Base-by-base conservation (phyloP, 495 filamentous ascomycete species). In the Evansstolkia leycettana region DNA sequence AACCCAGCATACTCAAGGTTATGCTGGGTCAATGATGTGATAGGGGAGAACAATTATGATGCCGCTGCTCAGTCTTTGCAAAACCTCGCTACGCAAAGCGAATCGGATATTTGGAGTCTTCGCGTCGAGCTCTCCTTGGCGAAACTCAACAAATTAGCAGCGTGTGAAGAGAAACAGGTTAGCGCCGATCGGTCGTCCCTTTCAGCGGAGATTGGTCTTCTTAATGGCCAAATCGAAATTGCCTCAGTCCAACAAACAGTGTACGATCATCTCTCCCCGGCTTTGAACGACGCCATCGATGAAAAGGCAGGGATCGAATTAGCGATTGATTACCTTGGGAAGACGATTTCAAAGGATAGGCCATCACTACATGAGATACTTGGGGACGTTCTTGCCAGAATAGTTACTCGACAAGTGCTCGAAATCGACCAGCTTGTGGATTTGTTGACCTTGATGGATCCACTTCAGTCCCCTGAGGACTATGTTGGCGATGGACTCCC, bases 1-100 rank as follows among this genome's bases (percentile, higher is more conserved):
- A 69, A 73, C 46, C 67, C 68, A 2, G 58, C 71, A 40, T 71
- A 76, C 13, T 71, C 73, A 35, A 81, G 81, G 46, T 54, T 89
- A 15, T 63, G 73, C 14, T 92, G 84, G 84, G 84, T 92, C 55
- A 82, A 89, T 51, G 83, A 89, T 34, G 68, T 88, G 7, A 55
- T 67, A 27, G 54, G 65, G 14, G 72, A 80, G 48, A 63, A 73
- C 36, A 65, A 84, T 34, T 82, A 77, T 39, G 56, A 60, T 20
- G 60, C 62, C 37, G 83, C 84, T 6, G 71, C 70, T 6, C 54
- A 71, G 26, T 71, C 64, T 0, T 66, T 92, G n/a, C 46, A 72
- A 8, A 43, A 64, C 10, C 52, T 76, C 1, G 80, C 76, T 7
- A 51, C 66, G 18, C 55, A 58, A 15, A 64, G 67, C 19, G 80